Conservation (phyloP, 1,284 basidiomycete species). For the Cryptococcus sp. region DNA sequence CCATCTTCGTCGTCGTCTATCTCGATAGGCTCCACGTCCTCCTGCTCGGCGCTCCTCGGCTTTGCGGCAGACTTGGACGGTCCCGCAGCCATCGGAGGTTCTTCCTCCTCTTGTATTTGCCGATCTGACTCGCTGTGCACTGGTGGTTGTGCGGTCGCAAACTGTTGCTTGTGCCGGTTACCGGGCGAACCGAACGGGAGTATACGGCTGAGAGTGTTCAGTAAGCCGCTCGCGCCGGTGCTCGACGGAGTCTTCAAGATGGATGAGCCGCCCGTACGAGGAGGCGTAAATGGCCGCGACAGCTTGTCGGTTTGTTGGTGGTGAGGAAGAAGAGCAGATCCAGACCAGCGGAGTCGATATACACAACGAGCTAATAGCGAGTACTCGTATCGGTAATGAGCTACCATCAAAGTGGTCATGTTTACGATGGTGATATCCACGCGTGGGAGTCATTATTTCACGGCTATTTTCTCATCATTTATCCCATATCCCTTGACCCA, state of each 20-base stretch:
- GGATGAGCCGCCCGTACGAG: neutral
- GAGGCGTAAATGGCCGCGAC: constrained; percentile 3
- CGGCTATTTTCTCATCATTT: constrained; percentile 15
- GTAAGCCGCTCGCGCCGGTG: constrained; percentile 6
- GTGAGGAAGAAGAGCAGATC: neutral
- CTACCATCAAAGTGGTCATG: neutral
- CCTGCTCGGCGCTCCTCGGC: constrained; percentile 1
- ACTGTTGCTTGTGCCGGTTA: neutral
- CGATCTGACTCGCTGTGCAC: neutral
- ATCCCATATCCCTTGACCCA: constrained; percentile 8
- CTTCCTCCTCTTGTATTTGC: neutral
- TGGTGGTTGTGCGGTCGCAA: neutral
- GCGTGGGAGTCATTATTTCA: neutral
- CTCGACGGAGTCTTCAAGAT: neutral
- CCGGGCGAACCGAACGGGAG: constrained; percentile 12
- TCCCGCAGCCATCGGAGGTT: neutral
- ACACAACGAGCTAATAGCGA: neutral
- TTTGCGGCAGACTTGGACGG: constrained; percentile 7
- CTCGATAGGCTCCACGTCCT: constrained; percentile 7
- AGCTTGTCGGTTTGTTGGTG: neutral
- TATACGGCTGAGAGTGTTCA: constrained; percentile 6
- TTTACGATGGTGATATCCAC: neutral
- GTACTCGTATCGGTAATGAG: constrained; percentile 1
- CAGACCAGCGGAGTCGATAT: neutral
- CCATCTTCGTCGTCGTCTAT: constrained; percentile 5